phyloP scores from a whole-genome alignment of 257 asterid genomes.

The Plantago elongata region DNA sequence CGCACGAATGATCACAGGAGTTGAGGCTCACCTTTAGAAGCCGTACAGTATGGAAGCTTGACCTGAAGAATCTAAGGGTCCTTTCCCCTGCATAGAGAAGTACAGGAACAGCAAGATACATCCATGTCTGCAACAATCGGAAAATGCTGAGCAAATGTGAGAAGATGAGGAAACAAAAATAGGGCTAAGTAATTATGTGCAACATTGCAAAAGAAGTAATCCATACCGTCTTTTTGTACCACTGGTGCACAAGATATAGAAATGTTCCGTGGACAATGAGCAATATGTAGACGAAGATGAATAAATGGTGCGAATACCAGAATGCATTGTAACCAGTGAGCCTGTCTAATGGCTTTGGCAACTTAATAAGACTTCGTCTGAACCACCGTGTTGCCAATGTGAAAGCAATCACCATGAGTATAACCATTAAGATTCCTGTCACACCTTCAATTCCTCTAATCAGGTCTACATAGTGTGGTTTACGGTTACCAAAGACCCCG shows the following conservation, averaged over 20 bases:
- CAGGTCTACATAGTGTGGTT: slow-evolving; percentile 62
- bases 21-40: slow-evolving; percentile 59
- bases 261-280: slow-evolving; percentile 66
- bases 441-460: slow-evolving; percentile 68
- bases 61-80: slow-evolving; percentile 75
- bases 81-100: slow-evolving; percentile 90
- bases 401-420: slow-evolving; percentile 70
- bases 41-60: slow-evolving; percentile 64
- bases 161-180: background rate
- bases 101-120: slow-evolving; percentile 88
- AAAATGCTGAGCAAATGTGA: slow-evolving; percentile 3
- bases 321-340: slow-evolving; percentile 95
- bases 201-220: background rate
- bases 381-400: slow-evolving; percentile 81
- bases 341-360: slow-evolving; percentile 86
- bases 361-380: slow-evolving; percentile 73
- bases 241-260: slow-evolving; percentile 72
- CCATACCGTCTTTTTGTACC: slow-evolving; percentile 83
- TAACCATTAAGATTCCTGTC: slow-evolving; percentile 80
- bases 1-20: background rate
- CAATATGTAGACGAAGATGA: slow-evolving; percentile 67
- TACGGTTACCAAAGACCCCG: slow-evolving; percentile 47
- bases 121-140: slow-evolving; percentile 71
- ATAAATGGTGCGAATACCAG: slow-evolving; percentile 94
- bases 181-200: too few relatives aligned